Base-by-base conservation (phyloP, 192 early-diverging fungal species). In the Backusella macrospora region DNA sequence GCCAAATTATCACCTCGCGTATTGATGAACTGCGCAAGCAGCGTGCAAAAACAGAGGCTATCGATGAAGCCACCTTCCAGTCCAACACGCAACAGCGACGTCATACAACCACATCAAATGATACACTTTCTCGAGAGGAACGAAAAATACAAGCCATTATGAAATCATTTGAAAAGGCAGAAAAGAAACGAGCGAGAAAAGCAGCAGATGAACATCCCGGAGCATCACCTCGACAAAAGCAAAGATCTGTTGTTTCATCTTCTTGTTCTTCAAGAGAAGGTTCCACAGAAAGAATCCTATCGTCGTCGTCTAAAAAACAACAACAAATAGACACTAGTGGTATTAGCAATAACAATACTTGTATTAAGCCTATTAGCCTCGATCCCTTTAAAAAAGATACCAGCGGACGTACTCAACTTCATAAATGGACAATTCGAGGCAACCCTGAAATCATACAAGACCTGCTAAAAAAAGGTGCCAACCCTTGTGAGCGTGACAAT, bases 111-210 rank as follows among this genome's bases (percentile, higher is more conserved):
- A 4, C 5, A 68, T 43, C 3, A 68, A 16, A 42, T 44, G 62
- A 44, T 62, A 10, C 40, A 18, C 18, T 40, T 49, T 89, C 89
- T 13, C 80, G 91, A 14, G 91, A 92, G 40, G 91, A 92, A 70
- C 85, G 88, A 45, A 92, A 92, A 73, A 84, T 92, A 63, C 88
- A 90, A 65, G 84, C 83, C 8, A 74, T 90, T 42, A 81, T 92
- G 80, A 83, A 83, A 4, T 83, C 89, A 1, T 86, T 92, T 52
- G 83, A 88, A 66, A 85, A 85, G 64, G 78, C 89, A 69, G 91
- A 92, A 46, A 84, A 88, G 59, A 72, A 77, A 21, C 52, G 73
- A 76, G 6, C 81, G 83, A 63, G 79, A 77, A 47, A 59, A 45
- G 23, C 23, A 34, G 47, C 59, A 72, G 43, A 14, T 15, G 26